These are phyloP conservation scores for Phytophthora rubi DNA, from an alignment of 352 stramenopile species.

Conservation along the genomic window DNA sequence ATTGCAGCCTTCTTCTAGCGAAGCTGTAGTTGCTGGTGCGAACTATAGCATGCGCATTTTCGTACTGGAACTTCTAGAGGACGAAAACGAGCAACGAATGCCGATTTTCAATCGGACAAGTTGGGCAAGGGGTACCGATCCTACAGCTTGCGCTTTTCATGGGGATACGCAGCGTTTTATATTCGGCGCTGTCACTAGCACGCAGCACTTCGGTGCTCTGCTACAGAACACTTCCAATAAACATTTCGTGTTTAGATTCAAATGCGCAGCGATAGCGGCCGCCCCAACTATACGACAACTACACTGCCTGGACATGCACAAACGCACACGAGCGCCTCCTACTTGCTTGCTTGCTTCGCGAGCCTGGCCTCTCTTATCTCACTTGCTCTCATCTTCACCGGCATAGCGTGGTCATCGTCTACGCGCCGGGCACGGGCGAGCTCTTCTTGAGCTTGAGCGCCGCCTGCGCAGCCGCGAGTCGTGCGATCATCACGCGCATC, in stretches of 20 bases:
- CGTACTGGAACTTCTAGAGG: no score
- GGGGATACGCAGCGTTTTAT: no score
- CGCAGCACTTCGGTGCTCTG: no score
- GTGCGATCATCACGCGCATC: slow-evolving; percentile 37
- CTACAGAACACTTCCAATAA: no score
- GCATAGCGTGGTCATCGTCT: not conserved
- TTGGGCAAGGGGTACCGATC: no score
- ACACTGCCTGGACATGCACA: slow-evolving; percentile 10
- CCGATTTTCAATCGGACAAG: no score
- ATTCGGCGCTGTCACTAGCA: no score
- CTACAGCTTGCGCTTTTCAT: no score
- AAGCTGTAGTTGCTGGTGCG: no score
- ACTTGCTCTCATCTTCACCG: slow-evolving; percentile 2
- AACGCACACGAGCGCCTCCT: slow-evolving; percentile 17
- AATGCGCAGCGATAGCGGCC: slow-evolving; percentile 16
- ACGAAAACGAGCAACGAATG: no score
- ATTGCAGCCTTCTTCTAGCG: no score
- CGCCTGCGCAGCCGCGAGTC: slow-evolving; percentile 32
- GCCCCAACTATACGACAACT: slow-evolving; percentile 23
- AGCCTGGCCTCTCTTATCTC: slow-evolving; percentile 5
- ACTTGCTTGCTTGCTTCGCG: slow-evolving; percentile 21
- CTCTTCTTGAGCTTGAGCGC: slow-evolving; percentile 35
- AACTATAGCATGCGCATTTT: no score
- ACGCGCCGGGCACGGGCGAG: slow-evolving; percentile 20
- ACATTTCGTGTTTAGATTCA: slow-evolving; percentile 18